Evolutionary conservation across 345 rosid genomes (phyloP).

Genomic region (Trapa incisa): DNA sequence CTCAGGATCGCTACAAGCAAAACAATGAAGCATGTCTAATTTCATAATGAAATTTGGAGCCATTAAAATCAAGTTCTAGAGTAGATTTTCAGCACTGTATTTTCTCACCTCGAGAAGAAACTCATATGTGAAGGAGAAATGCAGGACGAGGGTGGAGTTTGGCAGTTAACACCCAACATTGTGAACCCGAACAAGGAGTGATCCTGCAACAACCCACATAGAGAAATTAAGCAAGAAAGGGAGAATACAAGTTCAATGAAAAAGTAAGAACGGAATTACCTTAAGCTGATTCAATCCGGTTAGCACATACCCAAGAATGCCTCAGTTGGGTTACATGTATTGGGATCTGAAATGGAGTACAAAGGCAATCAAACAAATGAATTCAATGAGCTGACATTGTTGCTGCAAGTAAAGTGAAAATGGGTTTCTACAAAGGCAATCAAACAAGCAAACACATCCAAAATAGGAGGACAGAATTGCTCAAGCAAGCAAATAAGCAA

Average conservation of each 20-base stretch:
- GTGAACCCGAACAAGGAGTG: slow-evolving; percentile 2
- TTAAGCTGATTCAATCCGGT: not conserved
- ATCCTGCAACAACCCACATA: not conserved
- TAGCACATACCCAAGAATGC: slow-evolving; percentile 5
- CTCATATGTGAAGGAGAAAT: slow-evolving; percentile 24
- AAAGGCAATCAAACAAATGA: not conserved
- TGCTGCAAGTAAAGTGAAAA: slow-evolving; percentile 1
- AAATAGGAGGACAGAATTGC: not conserved
- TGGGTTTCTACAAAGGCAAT: slow-evolving; percentile 8
- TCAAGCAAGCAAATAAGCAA: slow-evolving; percentile 4
- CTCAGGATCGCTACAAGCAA: slow-evolving; percentile 25
- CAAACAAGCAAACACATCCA: not conserved
- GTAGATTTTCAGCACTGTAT: not conserved
- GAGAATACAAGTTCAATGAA: slow-evolving; percentile 1
- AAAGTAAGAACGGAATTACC: slow-evolving; percentile 3
- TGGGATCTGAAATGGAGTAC: slow-evolving; percentile 1
- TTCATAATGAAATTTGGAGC: not conserved
- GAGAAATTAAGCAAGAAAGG: not conserved
- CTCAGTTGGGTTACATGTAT: not conserved
- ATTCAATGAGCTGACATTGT: slow-evolving; percentile 22
- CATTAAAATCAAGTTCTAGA: not conserved
- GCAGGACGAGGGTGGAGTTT: slow-evolving; percentile 30
- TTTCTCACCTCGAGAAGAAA: slow-evolving; percentile 26
- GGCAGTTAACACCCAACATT: slow-evolving; percentile 36
- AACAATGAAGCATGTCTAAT: slow-evolving; percentile 4